A percentile compares a stretch with the other conserved stretches of the same genome.
phyloP scores from a whole-genome alignment of 805 yeast species.

The Teunomyces barrocoloradensis region DNA sequence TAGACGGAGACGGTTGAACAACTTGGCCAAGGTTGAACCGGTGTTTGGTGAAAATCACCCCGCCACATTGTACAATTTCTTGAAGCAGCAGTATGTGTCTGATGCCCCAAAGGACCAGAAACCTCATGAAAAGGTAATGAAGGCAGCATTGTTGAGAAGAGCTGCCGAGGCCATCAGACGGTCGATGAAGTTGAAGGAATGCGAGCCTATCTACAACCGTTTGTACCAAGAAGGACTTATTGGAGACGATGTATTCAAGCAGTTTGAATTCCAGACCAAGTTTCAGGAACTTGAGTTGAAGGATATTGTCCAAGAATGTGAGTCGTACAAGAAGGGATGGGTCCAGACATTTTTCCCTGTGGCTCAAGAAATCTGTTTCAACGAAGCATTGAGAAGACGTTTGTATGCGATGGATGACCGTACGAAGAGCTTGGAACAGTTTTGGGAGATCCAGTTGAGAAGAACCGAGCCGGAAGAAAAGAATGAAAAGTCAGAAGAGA shows the following conservation, averaged over 20 bases:
- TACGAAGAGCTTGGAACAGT: conserved; percentile 26
- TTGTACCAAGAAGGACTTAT: conserved; percentile 85
- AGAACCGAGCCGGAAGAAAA: conserved; percentile 6
- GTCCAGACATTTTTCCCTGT: conserved; percentile 69
- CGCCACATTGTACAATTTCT: conserved; percentile 57
- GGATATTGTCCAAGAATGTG: conserved; percentile 74
- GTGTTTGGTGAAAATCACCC: conserved; percentile 71
- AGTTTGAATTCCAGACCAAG: conserved; percentile 74
- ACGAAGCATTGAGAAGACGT: conserved; percentile 86
- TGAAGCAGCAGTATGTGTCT: conserved; percentile 44
- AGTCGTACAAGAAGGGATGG: conserved; percentile 75
- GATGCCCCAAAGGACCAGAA: conserved; percentile 37
- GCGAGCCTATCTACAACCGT: conserved; percentile 62
- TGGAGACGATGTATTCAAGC: conserved; percentile 84
- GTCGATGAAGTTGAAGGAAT: conserved; percentile 76
- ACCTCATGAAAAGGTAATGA: conserved; percentile 75
- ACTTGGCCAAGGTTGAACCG: conserved; percentile 61
- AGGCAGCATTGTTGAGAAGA: conserved; percentile 54
- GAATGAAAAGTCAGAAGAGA: conserved; percentile 2
- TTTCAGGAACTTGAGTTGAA: conserved; percentile 78
- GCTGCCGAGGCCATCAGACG: conserved; percentile 88
- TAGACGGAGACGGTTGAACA: conserved; percentile 52
- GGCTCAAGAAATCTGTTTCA: conserved; percentile 87
- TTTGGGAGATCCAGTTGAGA: conserved; percentile 33
- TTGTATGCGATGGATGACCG: conserved; percentile 44